These are phyloP conservation scores for Boeremia lycopersici DNA, from an alignment of 2,329 filamentous ascomycete species.

Conservation along the genomic window DNA sequence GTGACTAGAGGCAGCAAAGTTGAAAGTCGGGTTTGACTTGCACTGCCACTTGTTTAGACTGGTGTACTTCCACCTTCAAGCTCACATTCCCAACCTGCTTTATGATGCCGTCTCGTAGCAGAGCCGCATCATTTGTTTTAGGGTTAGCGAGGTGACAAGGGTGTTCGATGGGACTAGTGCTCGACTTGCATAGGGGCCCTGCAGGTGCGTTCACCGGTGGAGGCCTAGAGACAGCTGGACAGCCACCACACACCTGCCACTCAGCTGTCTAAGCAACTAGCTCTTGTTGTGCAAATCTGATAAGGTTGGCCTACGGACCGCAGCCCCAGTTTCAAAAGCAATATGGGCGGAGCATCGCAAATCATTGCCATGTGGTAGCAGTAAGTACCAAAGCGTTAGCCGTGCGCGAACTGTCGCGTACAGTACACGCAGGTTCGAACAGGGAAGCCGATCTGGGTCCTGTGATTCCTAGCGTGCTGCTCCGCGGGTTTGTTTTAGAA, in stretches of 20 bases:
- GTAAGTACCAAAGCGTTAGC: constrained; percentile 18
- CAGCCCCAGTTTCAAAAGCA: constrained; percentile 35
- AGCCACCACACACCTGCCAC: constrained; percentile 34
- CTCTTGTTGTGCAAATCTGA: constrained; percentile 28
- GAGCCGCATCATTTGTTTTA: constrained; percentile 42
- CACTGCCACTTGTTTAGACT: constrained; percentile 35
- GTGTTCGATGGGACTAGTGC: constrained; percentile 1
- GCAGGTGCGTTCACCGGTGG: constrained; percentile 40
- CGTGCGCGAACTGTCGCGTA: constrained; percentile 21
- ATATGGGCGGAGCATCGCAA: constrained; percentile 28
- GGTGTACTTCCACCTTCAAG: constrained; percentile 26
- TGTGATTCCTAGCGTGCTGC: constrained; percentile 20
- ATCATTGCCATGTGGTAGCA: constrained; percentile 32
- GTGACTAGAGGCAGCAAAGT: constrained; percentile 31
- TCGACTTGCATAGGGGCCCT: constrained; percentile 12
- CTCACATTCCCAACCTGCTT: constrained; percentile 33
- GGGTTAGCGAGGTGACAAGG: constrained; percentile 19
- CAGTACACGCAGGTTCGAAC: constrained; percentile 20
- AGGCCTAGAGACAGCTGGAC: constrained; percentile 25
- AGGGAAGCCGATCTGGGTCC: constrained; percentile 18
- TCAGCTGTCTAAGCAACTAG: constrained; percentile 31
- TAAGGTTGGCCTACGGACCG: constrained; percentile 28
- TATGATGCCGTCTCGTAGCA: constrained; percentile 38
- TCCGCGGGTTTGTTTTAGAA: constrained; percentile 31
- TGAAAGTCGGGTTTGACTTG: constrained; percentile 28